A percentile compares a stretch with the other conserved stretches of the same genome.
These are phyloP conservation scores for Geranium incanum DNA, from an alignment of 441 rosid species.

Conservation along the genomic window DNA sequence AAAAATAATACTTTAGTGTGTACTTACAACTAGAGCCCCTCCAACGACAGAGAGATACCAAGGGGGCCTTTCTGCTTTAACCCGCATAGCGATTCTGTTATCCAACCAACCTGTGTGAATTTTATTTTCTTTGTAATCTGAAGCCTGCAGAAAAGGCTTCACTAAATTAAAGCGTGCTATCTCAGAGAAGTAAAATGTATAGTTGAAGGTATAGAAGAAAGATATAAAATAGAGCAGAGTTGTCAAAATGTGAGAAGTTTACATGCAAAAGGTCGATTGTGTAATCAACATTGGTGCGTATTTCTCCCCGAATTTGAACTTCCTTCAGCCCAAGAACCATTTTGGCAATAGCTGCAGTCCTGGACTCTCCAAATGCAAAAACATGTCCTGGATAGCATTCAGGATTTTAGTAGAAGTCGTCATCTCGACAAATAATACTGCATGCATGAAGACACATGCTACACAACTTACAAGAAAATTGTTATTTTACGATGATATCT, in stretches of 20 bases:
- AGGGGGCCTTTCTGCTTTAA: constrained; percentile 98
- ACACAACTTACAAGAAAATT: neutral
- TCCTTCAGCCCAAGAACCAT: constrained; percentile 99
- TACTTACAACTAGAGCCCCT: constrained; percentile 92
- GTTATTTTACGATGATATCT: too few relatives aligned
- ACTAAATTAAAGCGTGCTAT: constrained; percentile 17
- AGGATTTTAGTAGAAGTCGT: constrained; percentile 20
- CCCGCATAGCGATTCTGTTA: constrained; percentile 99
- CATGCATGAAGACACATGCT: constrained; percentile 6
- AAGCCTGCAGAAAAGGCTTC: constrained; percentile 51
- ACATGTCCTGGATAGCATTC: constrained; percentile 65
- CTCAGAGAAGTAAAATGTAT: constrained; percentile 12
- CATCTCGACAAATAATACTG: constrained; percentile 6
- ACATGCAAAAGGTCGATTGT: constrained; percentile 96
- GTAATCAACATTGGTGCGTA: constrained; percentile 95
- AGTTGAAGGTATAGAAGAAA: constrained; percentile 3
- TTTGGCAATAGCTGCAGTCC: constrained; percentile 97
- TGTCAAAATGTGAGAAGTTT: constrained; percentile 26
- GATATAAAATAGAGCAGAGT: constrained; percentile 11
- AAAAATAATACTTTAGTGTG: constrained; percentile 1
- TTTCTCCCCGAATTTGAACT: constrained; percentile 99
- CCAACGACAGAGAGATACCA: constrained; percentile 99
- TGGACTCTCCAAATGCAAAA: constrained; percentile 96
- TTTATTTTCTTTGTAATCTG: constrained; percentile 91
- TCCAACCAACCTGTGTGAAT: constrained; percentile 99